Evolutionary conservation across 495 filamentous ascomycete species (phyloP), one percentile per base, ranked within the genome.

Genomic region (Xylaria palmicola): DNA sequence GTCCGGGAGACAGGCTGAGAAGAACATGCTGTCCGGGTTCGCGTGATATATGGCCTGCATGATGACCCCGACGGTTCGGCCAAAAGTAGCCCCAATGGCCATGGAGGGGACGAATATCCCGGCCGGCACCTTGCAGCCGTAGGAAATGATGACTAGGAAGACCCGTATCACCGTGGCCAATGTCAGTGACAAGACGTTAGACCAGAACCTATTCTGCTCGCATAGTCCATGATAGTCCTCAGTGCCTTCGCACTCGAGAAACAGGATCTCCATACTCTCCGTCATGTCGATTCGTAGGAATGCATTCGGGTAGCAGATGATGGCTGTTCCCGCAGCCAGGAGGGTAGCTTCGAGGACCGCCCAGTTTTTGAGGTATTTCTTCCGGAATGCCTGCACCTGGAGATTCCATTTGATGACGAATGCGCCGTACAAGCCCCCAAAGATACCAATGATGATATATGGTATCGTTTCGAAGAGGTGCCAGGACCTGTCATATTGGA

Each of bases 401-500:
- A 98, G 79, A 71, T 98, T 97, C 94, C 94, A 98, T 70, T 97
- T 97, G 71, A 97, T 98, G 19, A 98, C 93, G 64, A 98, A 91
- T 24, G 95, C 94, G 50, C 94, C 94, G 64, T 98, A 98, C 2
- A 98, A 77, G 9, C 94, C 95, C 40, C 94, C 94, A 69, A 98
- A 98, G 19, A 96, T 81, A 20, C 94, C 94, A 45, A 98, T 82
- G 44, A 95, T 82, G 52, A 96, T 85, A 71, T 94, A 98, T 71
- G 98, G 98, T 15, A 97, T 76, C 0, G 95, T 79, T 72, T 98
- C 94, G 65, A 98, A 98, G 68, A 96, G 96, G 74, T 98, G 94
- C 94, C 94, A 98, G 3, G 87, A 87, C 19, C 95, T 89, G 74
- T 98, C 95, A 70, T 98, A 98, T 66, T 84, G 85, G 65, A 98